These are phyloP conservation scores for Ilyonectria sp. DNA, from an alignment of 2,329 filamentous ascomycete genomes.

Conservation along the genomic window DNA sequence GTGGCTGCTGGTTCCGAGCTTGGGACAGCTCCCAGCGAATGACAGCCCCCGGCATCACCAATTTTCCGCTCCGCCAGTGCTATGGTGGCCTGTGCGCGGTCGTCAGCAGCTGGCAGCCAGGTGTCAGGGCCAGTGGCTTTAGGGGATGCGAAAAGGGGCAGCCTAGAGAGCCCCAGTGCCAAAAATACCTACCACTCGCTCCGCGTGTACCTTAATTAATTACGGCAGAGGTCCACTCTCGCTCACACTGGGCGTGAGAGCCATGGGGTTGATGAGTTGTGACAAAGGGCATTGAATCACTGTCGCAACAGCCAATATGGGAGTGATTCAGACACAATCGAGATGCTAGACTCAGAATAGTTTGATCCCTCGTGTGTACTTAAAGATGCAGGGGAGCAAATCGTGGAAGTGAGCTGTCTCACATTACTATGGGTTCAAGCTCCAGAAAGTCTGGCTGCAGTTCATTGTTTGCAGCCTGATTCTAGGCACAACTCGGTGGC, in stretches of 20 bases:
- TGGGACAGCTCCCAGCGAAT: conserved; percentile 38
- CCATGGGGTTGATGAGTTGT: neutral
- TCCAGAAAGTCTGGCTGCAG: neutral
- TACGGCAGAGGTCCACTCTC: conserved; percentile 19
- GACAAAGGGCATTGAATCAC: too few relatives aligned
- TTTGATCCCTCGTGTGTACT: neutral
- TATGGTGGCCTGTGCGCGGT: conserved; percentile 14
- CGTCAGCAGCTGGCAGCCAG: conserved; percentile 8
- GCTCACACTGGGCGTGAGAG: neutral
- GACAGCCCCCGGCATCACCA: conserved; percentile 23
- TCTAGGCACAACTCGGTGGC: neutral
- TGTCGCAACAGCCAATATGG: too few relatives aligned
- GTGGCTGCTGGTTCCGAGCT: conserved; percentile 16
- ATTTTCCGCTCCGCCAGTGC: conserved; percentile 41
- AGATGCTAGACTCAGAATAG: neutral
- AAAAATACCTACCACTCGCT: conserved; percentile 23
- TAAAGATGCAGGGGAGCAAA: neutral
- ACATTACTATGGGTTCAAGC: neutral
- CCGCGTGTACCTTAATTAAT: conserved; percentile 24
- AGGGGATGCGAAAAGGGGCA: conserved; percentile 30
- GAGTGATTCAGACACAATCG: neutral
- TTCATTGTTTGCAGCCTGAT: neutral
- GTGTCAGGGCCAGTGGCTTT: conserved; percentile 7
- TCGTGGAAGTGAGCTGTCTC: neutral
- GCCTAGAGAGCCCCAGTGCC: conserved; percentile 17